Base-by-base conservation (phyloP, 2,329 filamentous ascomycete species). In the Cordyceps cicadae region DNA sequence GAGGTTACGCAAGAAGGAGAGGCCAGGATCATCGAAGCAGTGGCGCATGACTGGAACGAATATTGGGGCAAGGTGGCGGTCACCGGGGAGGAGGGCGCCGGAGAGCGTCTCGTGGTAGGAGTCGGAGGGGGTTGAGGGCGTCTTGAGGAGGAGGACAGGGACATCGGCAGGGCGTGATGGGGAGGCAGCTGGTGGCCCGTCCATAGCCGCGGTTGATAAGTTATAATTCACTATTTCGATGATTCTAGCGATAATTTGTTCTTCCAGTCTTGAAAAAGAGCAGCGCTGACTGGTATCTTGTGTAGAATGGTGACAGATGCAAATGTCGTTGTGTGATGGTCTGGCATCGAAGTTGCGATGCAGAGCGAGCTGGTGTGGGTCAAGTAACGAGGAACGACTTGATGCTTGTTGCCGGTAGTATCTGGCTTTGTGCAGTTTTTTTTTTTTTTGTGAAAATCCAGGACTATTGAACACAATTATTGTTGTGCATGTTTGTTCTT, bases 31-130 rank as follows among this genome's bases (percentile, higher is more conserved):
- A 62, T 84, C 77, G 68, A 91, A 87, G 32, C 76, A 78, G 70
- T 94, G 90, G 66, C 88, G 84, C 17, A 94, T 77, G 0, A 94
- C 89, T 0, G 90, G 90, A 1, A 94, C 83, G 66, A 93, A 94
- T 12, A 77, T 71, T 3, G 90, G 87, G 11, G 80, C 76, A 69
- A 88, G 90, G 14, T 68, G 61, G 59, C 69, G 69, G 57, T 73
- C 76, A 52, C 71, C 62, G 34, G 76, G 29, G 9, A 60, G 29
- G 2, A 71, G 53, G 75, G 69, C 43, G 69, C 70, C 48, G 21
- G 77, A 76, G 69, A 92, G 88, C 50, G 86, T 77, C 53, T 90
- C 85, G 65, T 89, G 80, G 70, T 94, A 94, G 9, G 82, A 81
- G 70, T 94, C 90, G 50, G 76, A 79, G 0, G 89, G 89, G 0